A percentile compares a stretch with the other conserved stretches of the same genome.
These are phyloP conservation scores for Aureobasidium pullulans DNA, from an alignment of 2,329 filamentous ascomycete species.

Conservation along the genomic window DNA sequence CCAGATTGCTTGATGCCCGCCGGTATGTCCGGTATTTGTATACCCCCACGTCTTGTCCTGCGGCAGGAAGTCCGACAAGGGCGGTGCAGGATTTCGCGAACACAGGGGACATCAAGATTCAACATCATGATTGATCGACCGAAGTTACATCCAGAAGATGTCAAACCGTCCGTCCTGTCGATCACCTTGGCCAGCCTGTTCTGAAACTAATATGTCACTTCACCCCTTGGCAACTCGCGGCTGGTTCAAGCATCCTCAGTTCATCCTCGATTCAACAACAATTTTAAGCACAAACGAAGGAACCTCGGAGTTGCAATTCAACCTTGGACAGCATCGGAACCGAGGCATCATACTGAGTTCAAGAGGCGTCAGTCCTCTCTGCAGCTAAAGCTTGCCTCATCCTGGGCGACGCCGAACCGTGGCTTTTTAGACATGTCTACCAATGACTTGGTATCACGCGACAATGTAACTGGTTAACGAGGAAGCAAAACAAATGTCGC, in stretches of 20 bases:
- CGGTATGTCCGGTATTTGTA: not conserved
- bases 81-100: not conserved
- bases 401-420: not conserved
- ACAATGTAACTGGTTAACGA: not conserved
- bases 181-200: slow-evolving; percentile 3
- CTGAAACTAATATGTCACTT: not conserved
- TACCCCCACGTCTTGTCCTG: not conserved
- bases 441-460: not conserved
- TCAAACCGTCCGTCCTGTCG: not conserved
- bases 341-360: not conserved
- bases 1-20: too few species aligned
- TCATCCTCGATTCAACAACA: not conserved
- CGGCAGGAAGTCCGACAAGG: not conserved
- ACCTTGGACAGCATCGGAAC: not conserved
- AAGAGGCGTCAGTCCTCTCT: not conserved
- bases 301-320: not conserved
- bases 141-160: not conserved
- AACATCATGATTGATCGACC: not conserved
- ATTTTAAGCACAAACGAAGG: not conserved
- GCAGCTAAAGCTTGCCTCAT: not conserved
- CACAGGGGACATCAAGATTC: not conserved
- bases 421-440: not conserved
- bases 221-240: not conserved
- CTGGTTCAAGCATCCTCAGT: not conserved
- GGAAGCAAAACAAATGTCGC: not conserved